phyloP scores from a whole-genome alignment of 352 stramenopile species.

The Pythium diclinum region DNA sequence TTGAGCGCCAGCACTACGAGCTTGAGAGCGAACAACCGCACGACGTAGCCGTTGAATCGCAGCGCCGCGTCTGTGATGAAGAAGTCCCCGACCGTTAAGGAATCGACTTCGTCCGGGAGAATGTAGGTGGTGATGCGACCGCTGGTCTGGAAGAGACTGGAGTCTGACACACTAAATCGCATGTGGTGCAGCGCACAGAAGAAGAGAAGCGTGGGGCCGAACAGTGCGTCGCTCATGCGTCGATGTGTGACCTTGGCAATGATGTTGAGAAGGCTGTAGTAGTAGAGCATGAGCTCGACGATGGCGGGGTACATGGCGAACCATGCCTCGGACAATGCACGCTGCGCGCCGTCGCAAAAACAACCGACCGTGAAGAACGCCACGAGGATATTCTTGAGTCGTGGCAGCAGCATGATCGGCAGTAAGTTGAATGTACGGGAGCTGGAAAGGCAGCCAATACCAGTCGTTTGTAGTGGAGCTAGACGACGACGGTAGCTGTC shows the following conservation, averaged over 20 bases:
- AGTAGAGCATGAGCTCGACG: conserved; percentile 25
- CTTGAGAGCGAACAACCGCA: conserved; percentile 37
- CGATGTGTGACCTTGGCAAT: conserved; percentile 27
- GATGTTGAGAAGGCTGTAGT: conserved; percentile 39
- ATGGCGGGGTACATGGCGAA: conserved; percentile 36
- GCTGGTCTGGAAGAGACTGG: too few species aligned
- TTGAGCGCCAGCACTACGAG: conserved; percentile 30
- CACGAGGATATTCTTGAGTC: conserved; percentile 27
- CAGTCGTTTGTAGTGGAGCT: conserved; percentile 11
- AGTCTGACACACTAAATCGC: conserved; percentile 23
- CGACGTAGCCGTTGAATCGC: too few species aligned
- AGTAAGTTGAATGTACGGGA: conserved; percentile 28
- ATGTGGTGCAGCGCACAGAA: too few species aligned
- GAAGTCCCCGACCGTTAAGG: conserved; percentile 17
- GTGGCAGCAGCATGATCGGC: conserved; percentile 24
- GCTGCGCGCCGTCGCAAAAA: conserved; percentile 36
- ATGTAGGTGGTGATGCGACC: too few species aligned
- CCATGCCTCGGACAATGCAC: conserved; percentile 30
- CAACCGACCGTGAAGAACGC: conserved; percentile 31
- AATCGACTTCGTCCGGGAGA: too few species aligned
- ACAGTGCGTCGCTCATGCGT: conserved; percentile 30
- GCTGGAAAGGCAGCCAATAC: conserved; percentile 26
- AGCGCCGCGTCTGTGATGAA: too few species aligned
- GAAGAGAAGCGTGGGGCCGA: conserved; percentile 34
- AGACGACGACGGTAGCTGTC: conserved; percentile 17